Base-by-base conservation (phyloP, 1,139 yeast species). In the Kodamaea plutei region DNA sequence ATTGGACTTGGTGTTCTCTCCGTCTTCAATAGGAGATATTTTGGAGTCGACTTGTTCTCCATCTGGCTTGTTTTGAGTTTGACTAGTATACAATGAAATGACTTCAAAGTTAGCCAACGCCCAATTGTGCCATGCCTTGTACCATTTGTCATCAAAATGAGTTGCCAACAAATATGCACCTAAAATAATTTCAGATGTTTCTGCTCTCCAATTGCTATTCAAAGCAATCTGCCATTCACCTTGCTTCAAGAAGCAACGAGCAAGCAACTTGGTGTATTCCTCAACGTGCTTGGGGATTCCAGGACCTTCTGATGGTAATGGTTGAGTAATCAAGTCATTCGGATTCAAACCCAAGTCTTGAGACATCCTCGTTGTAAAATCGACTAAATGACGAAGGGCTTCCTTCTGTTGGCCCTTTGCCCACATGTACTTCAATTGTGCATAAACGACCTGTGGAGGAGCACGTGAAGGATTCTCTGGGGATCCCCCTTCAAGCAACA, bases 111-210 rank as follows among this genome's bases (percentile, higher is more conserved):
- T 93, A 1, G 98, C 96, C 48, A 93, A 64, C 0, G 98, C 98
- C 99, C 99, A 93, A 51, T 88, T 89, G 52, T 93, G 99, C 98
- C 98, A 93, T 14, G 98, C 98, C 50, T 93, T 91, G 52, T 93
- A 93, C 96, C 98, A 93, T 25, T 76, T 74, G 28, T 75, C 71
- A 52, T 91, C 97, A 55, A 91, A 91, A 53, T 89, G 96, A 0
- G 98, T 91, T 0, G 98, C 97, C 43, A 91, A 68, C 36, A 89
- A 64, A 54, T 87, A 93, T 0, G 97, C 89, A 8, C 96, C 96
- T 39, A 93, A 64, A 41, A 93, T 87, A 5, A 76, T 73, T 28
- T 82, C 85, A 3, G 84, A 76, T 0, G 88, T 79, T 42, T 84
- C 95, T 12, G 79, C 73, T 48, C 88, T 73, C 95, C 96, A 89